Evolutionary conservation across 371 early-diverging fungal genomes (phyloP).

Genomic region (Mortierella sp.): DNA sequence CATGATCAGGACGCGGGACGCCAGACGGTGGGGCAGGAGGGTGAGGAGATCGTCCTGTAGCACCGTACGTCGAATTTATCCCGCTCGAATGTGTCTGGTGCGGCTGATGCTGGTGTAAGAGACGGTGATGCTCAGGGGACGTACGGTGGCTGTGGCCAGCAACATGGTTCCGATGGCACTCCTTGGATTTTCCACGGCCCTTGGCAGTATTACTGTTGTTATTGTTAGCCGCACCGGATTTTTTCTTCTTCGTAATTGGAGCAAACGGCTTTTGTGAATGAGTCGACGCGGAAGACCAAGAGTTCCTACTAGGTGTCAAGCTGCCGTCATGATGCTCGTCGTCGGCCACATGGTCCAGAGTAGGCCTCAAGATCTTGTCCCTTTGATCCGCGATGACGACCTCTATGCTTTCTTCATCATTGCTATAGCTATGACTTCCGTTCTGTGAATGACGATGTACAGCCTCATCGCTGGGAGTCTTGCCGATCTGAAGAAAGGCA

Average conservation of each 20-base stretch:
- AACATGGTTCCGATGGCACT: no score
- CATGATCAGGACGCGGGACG: slow-evolving; percentile 10
- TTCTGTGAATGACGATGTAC: not conserved
- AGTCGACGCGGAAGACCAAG: slow-evolving; percentile 37
- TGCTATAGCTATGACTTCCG: slow-evolving; percentile 7
- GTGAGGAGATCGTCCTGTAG: slow-evolving; percentile 4
- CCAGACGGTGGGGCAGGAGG: not conserved
- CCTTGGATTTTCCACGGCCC: not conserved
- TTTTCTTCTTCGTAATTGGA: slow-evolving; percentile 38
- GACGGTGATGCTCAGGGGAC: no score
- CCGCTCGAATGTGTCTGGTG: no score
- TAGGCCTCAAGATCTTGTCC: slow-evolving; percentile 27
- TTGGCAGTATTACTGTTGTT: not conserved
- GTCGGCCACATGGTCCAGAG: slow-evolving; percentile 3
- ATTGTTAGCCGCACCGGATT: slow-evolving; percentile 8
- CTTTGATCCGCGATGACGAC: slow-evolving; percentile 40
- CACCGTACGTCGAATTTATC: slow-evolving; percentile 18
- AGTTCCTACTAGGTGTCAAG: slow-evolving; percentile 8
- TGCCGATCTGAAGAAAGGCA: slow-evolving; percentile 51
- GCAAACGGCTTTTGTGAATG: slow-evolving; percentile 40
- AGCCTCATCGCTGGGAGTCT: slow-evolving; percentile 26
- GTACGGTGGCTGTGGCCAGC: no score
- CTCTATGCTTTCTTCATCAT: slow-evolving; percentile 37
- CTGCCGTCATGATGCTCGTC: not conserved
- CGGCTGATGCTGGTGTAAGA: no score